Evolutionary conservation across 495 filamentous ascomycete species (phyloP), one percentile per base, ranked within the genome.

Genomic region (Aspergillus steynii): DNA sequence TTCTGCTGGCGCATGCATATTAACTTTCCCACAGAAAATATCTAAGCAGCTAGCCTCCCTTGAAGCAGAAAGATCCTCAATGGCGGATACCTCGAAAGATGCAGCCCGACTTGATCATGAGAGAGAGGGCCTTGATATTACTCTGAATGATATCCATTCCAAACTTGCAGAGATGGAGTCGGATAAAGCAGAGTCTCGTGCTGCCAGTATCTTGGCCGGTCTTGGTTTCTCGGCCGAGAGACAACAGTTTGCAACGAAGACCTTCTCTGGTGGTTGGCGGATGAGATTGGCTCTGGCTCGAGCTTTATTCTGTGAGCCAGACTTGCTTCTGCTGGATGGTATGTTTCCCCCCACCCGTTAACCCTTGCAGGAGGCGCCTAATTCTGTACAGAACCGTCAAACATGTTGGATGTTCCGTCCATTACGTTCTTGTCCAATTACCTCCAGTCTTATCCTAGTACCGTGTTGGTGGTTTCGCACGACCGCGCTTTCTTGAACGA

Each of bases 381-480:
- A 81, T 54, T 25, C 47, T 25, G 34, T 31, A 50, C 50, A 85
- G 94, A 99, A 86, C 95, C 95, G 71, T 98, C 96, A 53, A 99
- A 99, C 87, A 99, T 99, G 95, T 93, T 99, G 92, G 95, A 99
- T 76, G 95, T 98, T 62, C 96, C 95, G 6, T 98, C 96, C n/a
- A 98, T 98, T 66, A 96, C 95, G 55, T 99, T 98, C 86, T 83
- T 99, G 69, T 90, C 95, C 14, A 96, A 91, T 68, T 99, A 99
- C 67, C 90, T 99, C 5, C 92, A 96, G 70, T 80, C 81, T 50
- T 99, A 99, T 71, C 93, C 94, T 3, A 96, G 92, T 71, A 98
- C 95, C 7, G 85, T 99, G 26, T 84, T 99, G 8, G 96, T 99
- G 55, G 95, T 99, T 61, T 96, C 92, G 77, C 95, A 99, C 87